Conservation (phyloP, 345 rosid species). For the Lepidium africanum region DNA sequence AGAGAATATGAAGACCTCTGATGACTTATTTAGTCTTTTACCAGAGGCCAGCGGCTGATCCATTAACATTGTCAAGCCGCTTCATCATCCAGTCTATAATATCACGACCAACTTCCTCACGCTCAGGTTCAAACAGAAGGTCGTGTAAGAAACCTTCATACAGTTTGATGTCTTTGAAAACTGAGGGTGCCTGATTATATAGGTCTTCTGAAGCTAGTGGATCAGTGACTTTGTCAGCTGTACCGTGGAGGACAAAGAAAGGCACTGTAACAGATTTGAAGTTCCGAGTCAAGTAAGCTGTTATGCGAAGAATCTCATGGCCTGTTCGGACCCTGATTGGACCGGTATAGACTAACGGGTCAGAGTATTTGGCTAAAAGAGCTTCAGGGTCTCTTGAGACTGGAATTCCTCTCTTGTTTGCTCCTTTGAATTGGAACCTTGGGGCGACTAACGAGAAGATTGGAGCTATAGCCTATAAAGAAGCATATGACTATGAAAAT, state of each 20-base stretch:
- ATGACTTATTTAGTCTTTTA: background rate
- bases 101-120: slow-evolving; percentile 70
- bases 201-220: slow-evolving; percentile 86
- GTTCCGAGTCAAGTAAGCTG: slow-evolving; percentile 63
- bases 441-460: slow-evolving; percentile 77
- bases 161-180: slow-evolving; percentile 80
- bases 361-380: slow-evolving; percentile 76
- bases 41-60: slow-evolving; percentile 17
- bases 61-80: slow-evolving; percentile 33
- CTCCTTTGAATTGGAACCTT: slow-evolving; percentile 89
- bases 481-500: background rate
- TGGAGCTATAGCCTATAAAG: slow-evolving; percentile 81
- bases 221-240: slow-evolving; percentile 86
- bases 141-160: slow-evolving; percentile 92
- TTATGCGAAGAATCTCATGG: slow-evolving; percentile 79
- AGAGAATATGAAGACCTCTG: slow-evolving; percentile 8
- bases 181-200: slow-evolving; percentile 69
- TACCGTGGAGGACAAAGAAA: slow-evolving; percentile 92
- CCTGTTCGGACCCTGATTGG: slow-evolving; percentile 97
- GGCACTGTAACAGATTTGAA: slow-evolving; percentile 64
- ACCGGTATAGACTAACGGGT: slow-evolving; percentile 95
- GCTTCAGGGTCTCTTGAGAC: slow-evolving; percentile 95
- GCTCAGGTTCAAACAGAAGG: slow-evolving; percentile 89
- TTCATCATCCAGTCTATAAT: slow-evolving; percentile 87
- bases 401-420: slow-evolving; percentile 95